Percentiles rank a stretch among this genome's conserved stretches.
phyloP scores from a whole-genome alignment of 2,329 filamentous ascomycete genomes.

The Colletotrichum orbiculare region DNA sequence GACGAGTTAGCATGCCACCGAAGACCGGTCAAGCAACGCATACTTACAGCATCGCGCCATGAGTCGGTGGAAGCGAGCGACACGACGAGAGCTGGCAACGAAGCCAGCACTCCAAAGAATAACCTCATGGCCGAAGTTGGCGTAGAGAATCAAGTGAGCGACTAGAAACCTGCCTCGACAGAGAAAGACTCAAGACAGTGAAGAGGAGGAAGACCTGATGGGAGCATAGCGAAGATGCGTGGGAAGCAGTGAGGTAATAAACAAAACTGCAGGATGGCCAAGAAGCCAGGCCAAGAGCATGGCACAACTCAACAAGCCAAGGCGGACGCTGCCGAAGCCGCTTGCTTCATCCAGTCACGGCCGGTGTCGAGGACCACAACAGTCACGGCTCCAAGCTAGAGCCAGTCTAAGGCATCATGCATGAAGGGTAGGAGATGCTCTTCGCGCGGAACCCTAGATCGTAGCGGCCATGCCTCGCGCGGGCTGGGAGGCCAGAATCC shows the following conservation, averaged over 20 bases:
- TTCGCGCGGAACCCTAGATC: background rate
- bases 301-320: constrained; percentile 1
- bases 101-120: constrained; percentile 31
- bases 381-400: constrained; percentile 19
- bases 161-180: constrained; percentile 23
- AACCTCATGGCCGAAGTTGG: constrained; percentile 29
- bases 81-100: constrained; percentile 35
- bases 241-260: constrained; percentile 24
- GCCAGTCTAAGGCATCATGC: constrained; percentile 13
- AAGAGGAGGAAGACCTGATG: background rate
- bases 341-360: constrained; percentile 6
- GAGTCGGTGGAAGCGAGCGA: constrained; percentile 37
- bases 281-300: constrained; percentile 8
- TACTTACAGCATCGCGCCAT: constrained; percentile 36
- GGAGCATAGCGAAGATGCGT: background rate
- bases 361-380: constrained; percentile 7
- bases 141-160: constrained; percentile 7
- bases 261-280: constrained; percentile 26
- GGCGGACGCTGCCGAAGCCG: constrained; percentile 5
- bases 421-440: constrained; percentile 4
- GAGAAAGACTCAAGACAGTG: constrained; percentile 11
- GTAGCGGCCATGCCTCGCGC: constrained; percentile 6
- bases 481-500: constrained; percentile 16
- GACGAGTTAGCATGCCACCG: background rate
- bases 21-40: background rate